Percentiles rank a stretch among this genome's conserved stretches.
These are phyloP conservation scores for Trypanosoma vivax DNA, from an alignment of 208 protist genomes.

Conservation along the genomic window DNA sequence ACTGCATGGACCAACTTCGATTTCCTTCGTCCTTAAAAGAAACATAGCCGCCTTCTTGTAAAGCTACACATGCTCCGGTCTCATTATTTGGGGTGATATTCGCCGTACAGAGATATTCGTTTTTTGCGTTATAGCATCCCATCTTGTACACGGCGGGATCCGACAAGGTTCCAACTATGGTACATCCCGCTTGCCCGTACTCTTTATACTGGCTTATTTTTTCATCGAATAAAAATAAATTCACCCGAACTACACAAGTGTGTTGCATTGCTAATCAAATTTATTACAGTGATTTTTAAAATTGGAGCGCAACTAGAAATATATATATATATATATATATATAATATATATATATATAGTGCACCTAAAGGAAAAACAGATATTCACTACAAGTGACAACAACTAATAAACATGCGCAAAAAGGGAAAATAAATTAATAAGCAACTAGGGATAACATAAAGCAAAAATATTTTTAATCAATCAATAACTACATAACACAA, in stretches of 20 bases:
- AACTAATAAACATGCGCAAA: not conserved
- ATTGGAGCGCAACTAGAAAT: constrained; percentile 9
- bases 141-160: constrained; percentile 46
- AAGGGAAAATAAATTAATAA: constrained; percentile 2
- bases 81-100: constrained; percentile 64
- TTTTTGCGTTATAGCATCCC: constrained; percentile 63
- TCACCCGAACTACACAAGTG: constrained; percentile 39
- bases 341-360: constrained; percentile 9
- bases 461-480: not conserved
- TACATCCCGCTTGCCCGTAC: constrained; percentile 46
- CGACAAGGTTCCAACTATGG: constrained; percentile 43
- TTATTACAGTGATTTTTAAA: constrained; percentile 6
- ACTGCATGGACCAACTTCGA: constrained; percentile 57
- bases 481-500: not conserved
- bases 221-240: constrained; percentile 45
- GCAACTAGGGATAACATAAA: not conserved
- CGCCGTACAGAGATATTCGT: constrained; percentile 65
- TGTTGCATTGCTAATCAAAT: constrained; percentile 20
- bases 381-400: not conserved
- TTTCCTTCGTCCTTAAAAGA: constrained; percentile 68
- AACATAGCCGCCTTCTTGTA: constrained; percentile 46
- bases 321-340: constrained; percentile 20
- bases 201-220: constrained; percentile 39
- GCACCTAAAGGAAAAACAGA: not conserved
- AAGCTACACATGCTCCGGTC: constrained; percentile 41